These are phyloP conservation scores for Ramaria rubella DNA, from an alignment of 768 basidiomycete species.

Conservation along the genomic window DNA sequence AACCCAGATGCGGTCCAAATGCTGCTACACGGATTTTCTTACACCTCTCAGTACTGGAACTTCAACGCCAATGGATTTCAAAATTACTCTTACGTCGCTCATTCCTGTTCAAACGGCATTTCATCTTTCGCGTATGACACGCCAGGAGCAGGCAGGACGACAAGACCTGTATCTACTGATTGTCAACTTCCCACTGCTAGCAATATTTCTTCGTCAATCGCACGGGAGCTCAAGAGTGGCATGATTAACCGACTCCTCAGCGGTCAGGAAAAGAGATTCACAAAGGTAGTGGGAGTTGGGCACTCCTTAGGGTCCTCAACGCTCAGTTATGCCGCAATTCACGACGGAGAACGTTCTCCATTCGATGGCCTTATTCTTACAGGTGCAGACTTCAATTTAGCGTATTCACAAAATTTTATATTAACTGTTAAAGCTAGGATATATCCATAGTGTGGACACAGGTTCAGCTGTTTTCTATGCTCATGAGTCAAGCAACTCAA, in stretches of 20 bases:
- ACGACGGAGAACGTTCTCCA: neutral
- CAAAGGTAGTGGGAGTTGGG: neutral
- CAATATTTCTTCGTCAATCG: neutral
- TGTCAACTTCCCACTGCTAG: neutral
- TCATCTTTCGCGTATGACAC: no score
- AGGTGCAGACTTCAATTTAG: neutral
- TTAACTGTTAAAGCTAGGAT: no score
- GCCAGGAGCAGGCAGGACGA: neutral
- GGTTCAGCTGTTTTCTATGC: no score
- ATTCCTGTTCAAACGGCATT: no score
- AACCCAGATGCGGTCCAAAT: neutral
- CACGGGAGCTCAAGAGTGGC: neutral
- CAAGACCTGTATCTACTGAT: neutral
- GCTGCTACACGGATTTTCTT: neutral
- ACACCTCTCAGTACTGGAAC: no score
- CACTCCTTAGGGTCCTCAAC: neutral
- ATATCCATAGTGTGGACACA: no score
- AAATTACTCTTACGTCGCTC: neutral
- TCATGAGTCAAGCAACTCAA: no score
- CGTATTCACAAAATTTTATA: no score
- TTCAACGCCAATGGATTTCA: neutral
- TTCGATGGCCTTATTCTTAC: neutral
- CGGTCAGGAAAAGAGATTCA: neutral
- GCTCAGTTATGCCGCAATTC: neutral
- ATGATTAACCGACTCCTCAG: neutral